phyloP scores from a whole-genome alignment of 1,284 basidiomycete species.

The Ustilago trichophora region DNA sequence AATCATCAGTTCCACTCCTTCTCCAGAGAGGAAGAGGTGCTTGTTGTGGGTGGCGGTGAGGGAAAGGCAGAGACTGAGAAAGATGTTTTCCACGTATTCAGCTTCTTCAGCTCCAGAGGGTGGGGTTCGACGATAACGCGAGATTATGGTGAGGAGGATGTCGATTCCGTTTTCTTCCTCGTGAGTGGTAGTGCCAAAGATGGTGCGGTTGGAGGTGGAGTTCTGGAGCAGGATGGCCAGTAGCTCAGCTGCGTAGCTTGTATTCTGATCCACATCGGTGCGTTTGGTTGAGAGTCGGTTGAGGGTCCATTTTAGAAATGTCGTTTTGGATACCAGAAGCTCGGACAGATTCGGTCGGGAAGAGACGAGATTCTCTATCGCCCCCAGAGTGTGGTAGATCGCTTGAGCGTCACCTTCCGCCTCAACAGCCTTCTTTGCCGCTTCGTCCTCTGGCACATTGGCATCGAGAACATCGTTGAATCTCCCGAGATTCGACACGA shows the following conservation, averaged over 20 bases:
- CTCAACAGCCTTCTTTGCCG: conserved; percentile 18
- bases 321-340: conserved; percentile 77
- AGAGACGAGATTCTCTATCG: conserved; percentile 90
- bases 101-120: conserved; percentile 86
- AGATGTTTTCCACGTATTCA: conserved; percentile 97
- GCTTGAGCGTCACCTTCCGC: conserved; percentile 51
- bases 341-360: conserved; percentile 78
- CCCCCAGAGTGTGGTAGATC: conserved; percentile 70
- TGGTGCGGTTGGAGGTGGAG: conserved; percentile 26
- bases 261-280: conserved; percentile 61
- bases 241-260: conserved; percentile 70
- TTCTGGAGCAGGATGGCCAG: conserved; percentile 84
- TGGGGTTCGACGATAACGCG: conserved; percentile 77
- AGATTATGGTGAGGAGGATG: conserved; percentile 77
- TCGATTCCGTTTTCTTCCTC: conserved; percentile 74
- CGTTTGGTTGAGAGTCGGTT: conserved; percentile 69
- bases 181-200: conserved; percentile 10
- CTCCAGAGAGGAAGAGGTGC: conserved; percentile 73
- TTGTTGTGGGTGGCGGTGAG: conserved; percentile 68
- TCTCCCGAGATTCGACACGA: conserved; percentile 81
- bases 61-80: conserved; percentile 83
- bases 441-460: conserved; percentile 5
- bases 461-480: conserved; percentile 46
- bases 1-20: conserved; percentile 96
- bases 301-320: conserved; percentile 81